A percentile compares a stretch with the other conserved stretches of the same genome.
These are phyloP conservation scores for Scheffersomyces insectosa DNA, from an alignment of 1,139 yeast genomes.

Conservation along the genomic window DNA sequence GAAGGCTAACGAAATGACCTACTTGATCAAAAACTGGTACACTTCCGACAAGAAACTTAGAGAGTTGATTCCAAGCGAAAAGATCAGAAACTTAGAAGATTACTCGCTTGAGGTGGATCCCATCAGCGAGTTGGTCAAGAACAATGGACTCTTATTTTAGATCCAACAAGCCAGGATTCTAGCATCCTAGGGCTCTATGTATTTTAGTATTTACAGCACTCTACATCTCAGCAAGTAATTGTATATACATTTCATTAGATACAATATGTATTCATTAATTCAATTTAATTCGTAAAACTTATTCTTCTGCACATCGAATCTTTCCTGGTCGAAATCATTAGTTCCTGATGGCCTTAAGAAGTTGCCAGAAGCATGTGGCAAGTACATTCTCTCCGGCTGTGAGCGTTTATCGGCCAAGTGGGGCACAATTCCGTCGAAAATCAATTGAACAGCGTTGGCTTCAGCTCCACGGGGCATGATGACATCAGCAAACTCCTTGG, in stretches of 20 bases:
- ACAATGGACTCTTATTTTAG: slow-evolving; percentile 10
- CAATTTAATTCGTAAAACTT: slow-evolving; percentile 51
- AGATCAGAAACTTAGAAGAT: slow-evolving; percentile 34
- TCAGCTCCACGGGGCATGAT: slow-evolving; percentile 77
- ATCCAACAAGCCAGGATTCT: background rate
- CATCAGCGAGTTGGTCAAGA: slow-evolving; percentile 36
- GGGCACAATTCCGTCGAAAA: slow-evolving; percentile 70
- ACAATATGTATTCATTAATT: slow-evolving; percentile 1
- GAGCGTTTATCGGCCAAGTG: slow-evolving; percentile 34
- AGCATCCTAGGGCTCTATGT: background rate
- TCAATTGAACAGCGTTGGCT: slow-evolving; percentile 59
- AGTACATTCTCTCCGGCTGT: slow-evolving; percentile 14
- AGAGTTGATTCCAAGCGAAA: slow-evolving; percentile 46
- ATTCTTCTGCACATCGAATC: slow-evolving; percentile 49
- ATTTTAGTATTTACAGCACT: background rate
- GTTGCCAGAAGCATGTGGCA: slow-evolving; percentile 12
- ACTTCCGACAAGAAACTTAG: slow-evolving; percentile 60
- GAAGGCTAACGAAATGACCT: slow-evolving; percentile 53
- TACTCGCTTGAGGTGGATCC: slow-evolving; percentile 52
- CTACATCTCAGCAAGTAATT: too few relatives aligned
- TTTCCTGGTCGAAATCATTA: slow-evolving; percentile 35
- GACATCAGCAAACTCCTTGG: slow-evolving; percentile 79
- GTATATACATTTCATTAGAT: background rate
- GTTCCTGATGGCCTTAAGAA: slow-evolving; percentile 24
- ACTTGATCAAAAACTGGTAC: slow-evolving; percentile 68